Percentiles rank a stretch among this genome's conserved stretches.
phyloP scores from a whole-genome alignment of 108 stramenopile species.

The Pseudonitzschia pungens region DNA sequence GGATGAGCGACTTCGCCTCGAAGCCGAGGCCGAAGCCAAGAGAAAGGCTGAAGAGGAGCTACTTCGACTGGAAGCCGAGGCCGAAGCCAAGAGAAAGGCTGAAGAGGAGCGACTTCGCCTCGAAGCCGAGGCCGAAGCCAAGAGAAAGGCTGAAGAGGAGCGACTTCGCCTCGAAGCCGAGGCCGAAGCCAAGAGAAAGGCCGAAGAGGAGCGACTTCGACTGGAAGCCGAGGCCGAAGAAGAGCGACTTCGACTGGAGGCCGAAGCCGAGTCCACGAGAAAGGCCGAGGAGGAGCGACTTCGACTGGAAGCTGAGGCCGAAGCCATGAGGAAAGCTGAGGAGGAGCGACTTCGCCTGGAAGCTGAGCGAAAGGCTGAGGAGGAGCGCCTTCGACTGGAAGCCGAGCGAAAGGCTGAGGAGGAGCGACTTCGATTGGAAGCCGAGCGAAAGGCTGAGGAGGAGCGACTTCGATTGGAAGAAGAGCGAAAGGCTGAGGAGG shows the following conservation, averaged over 20 bases:
- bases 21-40: background rate
- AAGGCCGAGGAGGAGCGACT: too few relatives aligned
- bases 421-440: too few relatives aligned
- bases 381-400: too few relatives aligned
- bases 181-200: background rate
- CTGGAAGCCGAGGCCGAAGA: background rate
- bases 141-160: background rate
- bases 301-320: background rate
- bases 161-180: background rate
- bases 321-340: background rate
- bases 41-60: too few relatives aligned
- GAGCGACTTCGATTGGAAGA: too few relatives aligned
- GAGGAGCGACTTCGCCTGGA: too few relatives aligned
- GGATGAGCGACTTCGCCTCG: background rate
- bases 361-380: too few relatives aligned
- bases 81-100: background rate
- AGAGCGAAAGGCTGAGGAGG: too few relatives aligned
- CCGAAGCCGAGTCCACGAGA: too few relatives aligned
- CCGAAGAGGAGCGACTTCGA: background rate
- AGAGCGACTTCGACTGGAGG: background rate
- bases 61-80: too few relatives aligned
- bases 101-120: background rate
- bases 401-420: too few relatives aligned
- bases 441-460: too few relatives aligned
- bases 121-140: background rate